Base-by-base conservation (phyloP, 2,329 filamentous ascomycete species). In the Endocalyx cinctus region DNA sequence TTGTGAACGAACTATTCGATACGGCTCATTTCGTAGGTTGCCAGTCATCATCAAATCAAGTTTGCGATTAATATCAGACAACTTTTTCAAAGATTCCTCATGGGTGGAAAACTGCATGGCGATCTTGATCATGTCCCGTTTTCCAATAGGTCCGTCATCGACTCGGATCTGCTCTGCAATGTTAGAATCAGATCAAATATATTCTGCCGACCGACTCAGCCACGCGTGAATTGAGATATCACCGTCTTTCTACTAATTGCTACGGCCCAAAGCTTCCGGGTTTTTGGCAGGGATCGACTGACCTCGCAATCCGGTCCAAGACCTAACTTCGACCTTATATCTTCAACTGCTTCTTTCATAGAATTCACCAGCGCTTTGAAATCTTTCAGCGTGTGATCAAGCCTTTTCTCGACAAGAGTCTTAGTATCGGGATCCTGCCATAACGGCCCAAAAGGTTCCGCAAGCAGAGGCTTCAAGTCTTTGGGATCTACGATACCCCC, bases 381-480 rank as follows among this genome's bases (percentile, higher is more conserved):
- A 0, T 41, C 28, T 0, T 19, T 34, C 15, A 34, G 20, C 14
- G 5, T 39, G 42, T 1, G 47, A 41, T 14, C 47, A 0, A 62
- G 37, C 6, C 50, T 42, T 4, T 8, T 14, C 2, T 45, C 32
- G 1, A 62, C 50, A 27, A 36, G 51, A n/a, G n/a, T 34, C 3
- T 47, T 33, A 0, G 40, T 45, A 2, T 34, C 17, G 0, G 43
- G 26, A 2, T 42, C 47, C 3, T 42, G 36, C 59, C 58, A 62
- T 0, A 50, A 10, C 0, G 32, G 35, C 0, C 57, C 57, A 1
- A 56, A 53, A 0, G 57, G 50, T 4, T 52, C 27, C 0, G 47
- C 29, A 3, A 62, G 43, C 51, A 62, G 54, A 5, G 34, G 17
- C 5, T 57, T 47, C 1, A 60, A 46, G 5, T 52, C 27, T 5